Base-by-base conservation (phyloP, 106 monocot genomes). In the Iris macrosiphon region DNA sequence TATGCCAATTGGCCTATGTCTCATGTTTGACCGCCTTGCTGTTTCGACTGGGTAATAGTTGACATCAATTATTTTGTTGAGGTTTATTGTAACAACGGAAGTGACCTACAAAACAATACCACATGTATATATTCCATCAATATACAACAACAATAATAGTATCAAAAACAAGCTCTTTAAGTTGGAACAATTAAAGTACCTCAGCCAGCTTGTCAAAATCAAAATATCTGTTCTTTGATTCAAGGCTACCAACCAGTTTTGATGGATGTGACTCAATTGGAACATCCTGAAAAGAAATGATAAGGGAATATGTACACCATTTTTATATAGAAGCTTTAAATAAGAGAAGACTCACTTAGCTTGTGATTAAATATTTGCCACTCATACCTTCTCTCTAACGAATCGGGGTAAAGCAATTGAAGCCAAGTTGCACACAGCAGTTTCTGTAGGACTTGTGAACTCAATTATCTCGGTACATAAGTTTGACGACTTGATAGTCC, bases 401-500 rank as follows among this genome's bases (percentile, higher is more conserved):
- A 72, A 96, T 40, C 96, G 62, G 38, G 96, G 86, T 53, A 96
- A 71, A 48, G 96, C 96, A 61, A 98, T 81, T 2, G 98, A 98
- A 51, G 91, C 90, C 72, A 98, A 50, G 58, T 98, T 98, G 59
- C 98, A 98, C 0, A 91, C 98, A 27, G 98, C 98, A 52, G 91
- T 98, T 73, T 91, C 91, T 61, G 51, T 55, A 38, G 91, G 77
- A 60, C 91, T 91, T 13, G 80, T 91, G 63, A 51, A 91, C 62
- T 91, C 87, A 56, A 91, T 71, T 15, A 98, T 84, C 62, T 98
- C 98, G 24, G 98, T 98, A 27, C 98, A 98, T 27, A 98, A 66
- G 62, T 98, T 98, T 34, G 98, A 98, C 55, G 80, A 91, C 49
- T 98, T 90, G 32, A 98, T 91, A 2, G 91, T 91, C n/a, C 98